Evolutionary conservation across 257 asterid species (phyloP), one percentile per base, ranked within the genome.

Genomic region (Sherardia arvensis): DNA sequence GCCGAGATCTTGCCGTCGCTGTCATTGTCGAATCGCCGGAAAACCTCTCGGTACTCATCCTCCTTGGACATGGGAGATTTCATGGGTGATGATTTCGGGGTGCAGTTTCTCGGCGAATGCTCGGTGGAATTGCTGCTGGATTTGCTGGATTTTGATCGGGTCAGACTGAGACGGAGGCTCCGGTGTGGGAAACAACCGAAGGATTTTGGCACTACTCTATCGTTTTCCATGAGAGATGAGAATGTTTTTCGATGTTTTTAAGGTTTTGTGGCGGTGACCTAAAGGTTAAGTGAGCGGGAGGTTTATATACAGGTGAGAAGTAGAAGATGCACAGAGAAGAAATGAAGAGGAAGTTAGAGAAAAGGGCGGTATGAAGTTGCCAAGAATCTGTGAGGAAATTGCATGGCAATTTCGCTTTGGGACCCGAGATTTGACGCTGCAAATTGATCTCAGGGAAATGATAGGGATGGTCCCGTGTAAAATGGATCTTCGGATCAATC

Each of bases 1-100:
- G 88, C 80, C 0, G 88, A 84, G 43, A 82, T 78, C 66, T 69
- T 80, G 4, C 88, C 91, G 63, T 84, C 85, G 34, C 62, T n/a
- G 68, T 82, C 82, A n/a, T 59, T 38, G 25, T 82, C 88, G 55
- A 85, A 85, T 32, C 81, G 88, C 6, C 80, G 81, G 64, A 85
- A 85, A 8, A 85, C 86, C 54, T 82, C 80, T 23, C 62, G 49
- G 64, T 76, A 71, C 62, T 82, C 88, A 4, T 76, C 86, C 54
- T 74, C 81, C 59, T 66, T 76, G 7, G 79, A 68, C 45, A 65
- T 45, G n/a, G 71, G n/a, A n/a, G n/a, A n/a, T n/a, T n/a, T n/a
- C n/a, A n/a, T n/a, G n/a, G n/a, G n/a, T n/a, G n/a, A n/a, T n/a
- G n/a, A n/a, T n/a, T n/a, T 1, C 66, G 54, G 4, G 51, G n/a